Percentiles rank a stretch among this genome's conserved stretches.
phyloP scores from a whole-genome alignment of 441 rosid genomes.

The Populus trichocarpa region DNA sequence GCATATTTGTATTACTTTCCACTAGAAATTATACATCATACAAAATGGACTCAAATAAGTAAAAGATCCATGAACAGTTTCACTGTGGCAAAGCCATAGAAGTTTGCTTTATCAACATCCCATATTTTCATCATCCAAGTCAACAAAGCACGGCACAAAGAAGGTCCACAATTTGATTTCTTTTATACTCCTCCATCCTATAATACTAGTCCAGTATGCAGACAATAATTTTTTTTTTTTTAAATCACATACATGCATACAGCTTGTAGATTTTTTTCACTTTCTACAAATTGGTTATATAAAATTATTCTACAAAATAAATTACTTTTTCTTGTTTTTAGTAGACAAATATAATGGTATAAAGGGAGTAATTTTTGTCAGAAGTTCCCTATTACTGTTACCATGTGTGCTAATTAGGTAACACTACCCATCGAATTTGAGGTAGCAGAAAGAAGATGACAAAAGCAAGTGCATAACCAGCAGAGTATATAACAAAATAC shows the following conservation, averaged over 20 bases:
- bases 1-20: not conserved
- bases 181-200: not conserved
- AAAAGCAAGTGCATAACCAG: not conserved
- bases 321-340: not conserved
- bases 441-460: not conserved
- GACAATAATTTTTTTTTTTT: not conserved
- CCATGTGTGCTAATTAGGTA: not conserved
- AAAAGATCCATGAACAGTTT: conserved; percentile 3
- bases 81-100: not conserved
- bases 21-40: not conserved
- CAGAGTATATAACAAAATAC: conserved; percentile 11
- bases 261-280: not conserved
- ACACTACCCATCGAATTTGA: not conserved
- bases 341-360: not conserved
- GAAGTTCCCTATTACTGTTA: not conserved
- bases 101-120: not conserved
- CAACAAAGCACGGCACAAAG: not conserved
- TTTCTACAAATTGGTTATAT: not conserved
- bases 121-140: not conserved
- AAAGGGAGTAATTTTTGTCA: not conserved
- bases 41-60: not conserved
- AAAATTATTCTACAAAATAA: too few relatives aligned
- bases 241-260: not conserved
- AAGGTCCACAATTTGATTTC: not conserved
- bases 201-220: not conserved